These are phyloP conservation scores for Plectosphaerella cucumerina DNA, from an alignment of 2,329 filamentous ascomycete genomes.

Conservation along the genomic window DNA sequence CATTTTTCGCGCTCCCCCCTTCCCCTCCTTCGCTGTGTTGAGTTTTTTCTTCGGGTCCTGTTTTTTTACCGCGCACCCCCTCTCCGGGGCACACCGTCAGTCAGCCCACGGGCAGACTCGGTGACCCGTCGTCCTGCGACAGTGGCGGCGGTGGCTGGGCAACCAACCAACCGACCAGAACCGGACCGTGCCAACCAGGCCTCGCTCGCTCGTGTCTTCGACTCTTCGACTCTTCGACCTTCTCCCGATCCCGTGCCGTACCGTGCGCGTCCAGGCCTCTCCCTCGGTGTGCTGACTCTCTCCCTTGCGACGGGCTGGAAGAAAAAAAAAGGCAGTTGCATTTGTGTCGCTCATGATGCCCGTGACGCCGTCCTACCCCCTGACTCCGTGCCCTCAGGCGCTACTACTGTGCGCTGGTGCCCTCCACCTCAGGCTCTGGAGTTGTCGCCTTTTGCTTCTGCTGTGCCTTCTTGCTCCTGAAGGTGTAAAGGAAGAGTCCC, in stretches of 20 bases:
- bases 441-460: not conserved
- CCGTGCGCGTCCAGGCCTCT: too few species aligned
- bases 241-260: too few species aligned
- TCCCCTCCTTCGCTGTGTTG: not conserved
- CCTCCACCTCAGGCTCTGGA: not conserved
- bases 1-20: too few species aligned
- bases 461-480: slow-evolving; percentile 36
- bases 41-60: too few species aligned
- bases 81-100: not conserved
- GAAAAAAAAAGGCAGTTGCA: not conserved
- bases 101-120: not conserved
- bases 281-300: too few species aligned
- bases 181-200: too few species aligned
- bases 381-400: not conserved
- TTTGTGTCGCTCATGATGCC: not conserved
- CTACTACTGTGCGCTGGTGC: not conserved
- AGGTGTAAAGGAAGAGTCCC: slow-evolving; percentile 57
- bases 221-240: too few species aligned
- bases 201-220: too few species aligned
- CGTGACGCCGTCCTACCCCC: not conserved
- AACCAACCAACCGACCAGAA: too few species aligned
- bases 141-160: not conserved
- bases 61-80: too few species aligned
- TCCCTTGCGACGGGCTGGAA: too few species aligned
- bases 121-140: not conserved